Conservation (phyloP, 2,329 filamentous ascomycete genomes). For the Penicillium expansum region DNA sequence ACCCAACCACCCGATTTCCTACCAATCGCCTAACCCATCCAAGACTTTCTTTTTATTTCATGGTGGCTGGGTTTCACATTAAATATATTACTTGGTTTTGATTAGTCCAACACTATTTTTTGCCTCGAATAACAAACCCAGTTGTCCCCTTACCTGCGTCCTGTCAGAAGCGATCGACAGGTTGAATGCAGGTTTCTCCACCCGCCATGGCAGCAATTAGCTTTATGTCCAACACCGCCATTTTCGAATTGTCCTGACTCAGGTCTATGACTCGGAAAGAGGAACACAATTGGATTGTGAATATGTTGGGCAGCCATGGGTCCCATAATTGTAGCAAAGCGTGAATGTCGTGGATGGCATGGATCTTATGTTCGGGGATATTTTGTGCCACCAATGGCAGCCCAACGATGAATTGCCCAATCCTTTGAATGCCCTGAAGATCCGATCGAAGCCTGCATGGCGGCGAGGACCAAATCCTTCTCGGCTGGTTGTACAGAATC, state of each 20-base stretch:
- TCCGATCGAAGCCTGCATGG: constrained; percentile 8
- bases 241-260: neutral
- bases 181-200: constrained; percentile 6
- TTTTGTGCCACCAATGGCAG: constrained; percentile 4
- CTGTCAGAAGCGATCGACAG: constrained; percentile 3
- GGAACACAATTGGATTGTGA: neutral
- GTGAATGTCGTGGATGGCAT: neutral
- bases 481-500: neutral
- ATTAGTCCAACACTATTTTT: neutral
- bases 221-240: constrained; percentile 6
- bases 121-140: neutral
- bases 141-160: neutral
- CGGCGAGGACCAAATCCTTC: constrained; percentile 24
- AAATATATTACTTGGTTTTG: neutral
- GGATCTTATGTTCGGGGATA: neutral
- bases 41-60: neutral
- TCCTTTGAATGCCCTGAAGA: constrained; percentile 1
- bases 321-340: neutral
- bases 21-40: constrained; percentile 13
- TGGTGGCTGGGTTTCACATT: constrained; percentile 23
- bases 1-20: constrained; percentile 39
- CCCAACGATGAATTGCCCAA: constrained; percentile 12
- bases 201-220: constrained; percentile 17
- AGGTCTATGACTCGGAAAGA: neutral
- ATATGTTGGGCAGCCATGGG: neutral